phyloP scores from a whole-genome alignment of 768 basidiomycete genomes.

The Pisolithus albus region DNA sequence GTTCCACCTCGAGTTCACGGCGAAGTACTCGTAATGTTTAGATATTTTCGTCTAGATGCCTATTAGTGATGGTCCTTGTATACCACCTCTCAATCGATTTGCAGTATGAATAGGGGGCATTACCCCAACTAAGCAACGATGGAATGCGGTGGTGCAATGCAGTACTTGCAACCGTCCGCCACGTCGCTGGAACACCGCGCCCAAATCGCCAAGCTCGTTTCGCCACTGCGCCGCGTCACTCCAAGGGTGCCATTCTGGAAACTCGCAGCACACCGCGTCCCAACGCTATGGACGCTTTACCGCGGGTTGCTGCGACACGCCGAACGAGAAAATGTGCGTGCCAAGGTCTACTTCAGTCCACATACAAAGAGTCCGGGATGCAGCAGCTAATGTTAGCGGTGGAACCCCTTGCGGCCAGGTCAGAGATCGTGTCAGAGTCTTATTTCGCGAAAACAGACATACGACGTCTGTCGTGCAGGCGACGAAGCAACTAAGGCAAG shows the following conservation, averaged over 20 bases:
- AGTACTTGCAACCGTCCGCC: slow-evolving; percentile 4
- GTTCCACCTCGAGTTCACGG: slow-evolving; percentile 59
- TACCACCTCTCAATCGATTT: too few relatives aligned
- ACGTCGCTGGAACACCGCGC: slow-evolving; percentile 45
- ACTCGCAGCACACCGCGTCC: slow-evolving; percentile 65
- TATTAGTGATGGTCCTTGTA: neutral
- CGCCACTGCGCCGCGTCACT: slow-evolving; percentile 51
- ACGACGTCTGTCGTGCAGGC: slow-evolving; percentile 50
- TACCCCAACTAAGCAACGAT: too few relatives aligned
- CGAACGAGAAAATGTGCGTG: slow-evolving; percentile 48
- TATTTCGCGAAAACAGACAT: slow-evolving; percentile 48
- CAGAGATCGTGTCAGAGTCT: slow-evolving; percentile 43
- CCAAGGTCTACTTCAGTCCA: neutral
- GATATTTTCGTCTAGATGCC: neutral
- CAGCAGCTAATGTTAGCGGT: neutral
- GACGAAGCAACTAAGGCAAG: slow-evolving; percentile 38
- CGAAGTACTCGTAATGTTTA: slow-evolving; percentile 33
- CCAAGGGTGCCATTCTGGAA: slow-evolving; percentile 61
- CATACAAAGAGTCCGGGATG: too few relatives aligned
- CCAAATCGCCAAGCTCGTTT: slow-evolving; percentile 45
- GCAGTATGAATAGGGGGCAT: too few relatives aligned
- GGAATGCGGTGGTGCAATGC: too few relatives aligned
- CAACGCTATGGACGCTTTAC: slow-evolving; percentile 74
- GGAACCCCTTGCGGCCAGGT: slow-evolving; percentile 36
- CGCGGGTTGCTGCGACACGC: slow-evolving; percentile 56